Evolutionary conservation across 1,284 basidiomycete species (phyloP).

Genomic region (Moniliophthora roreri): DNA sequence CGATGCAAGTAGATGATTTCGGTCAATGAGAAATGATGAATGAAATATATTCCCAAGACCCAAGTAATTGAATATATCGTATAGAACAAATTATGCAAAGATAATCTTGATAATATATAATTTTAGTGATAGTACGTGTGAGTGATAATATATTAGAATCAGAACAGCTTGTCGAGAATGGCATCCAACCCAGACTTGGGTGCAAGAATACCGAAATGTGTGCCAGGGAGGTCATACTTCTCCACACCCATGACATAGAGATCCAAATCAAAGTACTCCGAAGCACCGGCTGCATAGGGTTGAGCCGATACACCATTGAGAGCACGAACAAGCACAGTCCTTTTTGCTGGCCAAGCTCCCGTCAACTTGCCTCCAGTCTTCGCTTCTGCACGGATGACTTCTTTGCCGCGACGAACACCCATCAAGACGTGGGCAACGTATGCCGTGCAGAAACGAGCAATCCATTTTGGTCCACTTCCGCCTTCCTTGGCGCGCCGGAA

Average conservation of each 20-base stretch:
- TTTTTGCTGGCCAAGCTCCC: background rate
- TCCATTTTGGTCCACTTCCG: constrained; percentile 2
- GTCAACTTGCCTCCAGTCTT: background rate
- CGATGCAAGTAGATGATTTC: too few species aligned
- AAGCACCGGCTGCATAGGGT: background rate
- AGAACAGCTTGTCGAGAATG: background rate
- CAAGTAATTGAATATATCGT: too few species aligned
- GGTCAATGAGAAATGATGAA: too few species aligned
- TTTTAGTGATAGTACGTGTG: too few species aligned
- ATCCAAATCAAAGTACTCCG: constrained; percentile 1
- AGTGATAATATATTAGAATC: too few species aligned
- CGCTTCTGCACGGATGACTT: background rate
- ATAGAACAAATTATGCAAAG: too few species aligned
- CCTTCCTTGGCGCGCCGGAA: constrained; percentile 1
- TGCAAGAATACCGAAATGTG: constrained; percentile 1
- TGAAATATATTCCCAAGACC: too few species aligned
- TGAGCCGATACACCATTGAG: constrained; percentile 1
- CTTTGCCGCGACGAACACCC: background rate
- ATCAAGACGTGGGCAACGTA: background rate
- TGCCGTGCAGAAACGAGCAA: constrained; percentile 2
- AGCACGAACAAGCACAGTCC: background rate
- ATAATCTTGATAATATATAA: too few species aligned
- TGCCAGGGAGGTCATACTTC: constrained; percentile 3
- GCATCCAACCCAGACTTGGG: constrained; percentile 1
- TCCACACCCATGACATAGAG: constrained; percentile 1